A percentile compares a stretch with the other conserved stretches of the same genome.
Conservation (phyloP, 805 yeast genomes). For the Teunomyces lycoperdinae region DNA sequence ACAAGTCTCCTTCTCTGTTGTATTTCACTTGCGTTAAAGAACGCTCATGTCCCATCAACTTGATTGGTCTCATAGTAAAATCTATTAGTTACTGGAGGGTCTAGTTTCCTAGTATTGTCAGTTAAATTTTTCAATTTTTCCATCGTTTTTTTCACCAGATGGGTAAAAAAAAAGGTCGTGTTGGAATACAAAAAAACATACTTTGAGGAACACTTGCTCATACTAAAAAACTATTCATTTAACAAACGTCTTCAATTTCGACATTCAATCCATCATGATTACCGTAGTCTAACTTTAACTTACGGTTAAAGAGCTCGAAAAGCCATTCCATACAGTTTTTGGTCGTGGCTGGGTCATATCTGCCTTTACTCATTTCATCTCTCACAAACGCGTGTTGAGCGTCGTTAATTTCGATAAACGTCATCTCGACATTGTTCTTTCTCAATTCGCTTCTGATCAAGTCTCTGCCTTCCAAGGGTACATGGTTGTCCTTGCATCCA, state of each 20-base stretch:
- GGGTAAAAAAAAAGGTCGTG: slow-evolving; percentile 5
- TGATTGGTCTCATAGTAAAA: slow-evolving; percentile 43
- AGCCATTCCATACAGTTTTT: slow-evolving; percentile 64
- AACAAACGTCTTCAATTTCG: slow-evolving; percentile 65
- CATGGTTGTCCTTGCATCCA: slow-evolving; percentile 79
- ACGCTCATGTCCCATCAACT: slow-evolving; percentile 95
- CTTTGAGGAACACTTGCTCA: not conserved
- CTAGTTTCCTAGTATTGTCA: slow-evolving; percentile 1
- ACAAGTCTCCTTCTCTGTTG: slow-evolving; percentile 92
- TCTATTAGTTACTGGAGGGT: not conserved
- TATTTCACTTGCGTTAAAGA: slow-evolving; percentile 94
- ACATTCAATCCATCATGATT: slow-evolving; percentile 51
- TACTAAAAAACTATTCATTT: slow-evolving; percentile 4
- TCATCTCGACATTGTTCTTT: slow-evolving; percentile 57
- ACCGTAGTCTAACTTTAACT: slow-evolving; percentile 64
- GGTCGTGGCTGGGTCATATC: slow-evolving; percentile 78
- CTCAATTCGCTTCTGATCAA: slow-evolving; percentile 61
- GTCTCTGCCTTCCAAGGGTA: slow-evolving; percentile 75
- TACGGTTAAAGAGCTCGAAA: slow-evolving; percentile 67
- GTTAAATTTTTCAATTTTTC: slow-evolving; percentile 13
- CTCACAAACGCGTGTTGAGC: slow-evolving; percentile 85
- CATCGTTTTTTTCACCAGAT: slow-evolving; percentile 11
- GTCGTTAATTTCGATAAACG: slow-evolving; percentile 70
- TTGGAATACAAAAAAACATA: not conserved
- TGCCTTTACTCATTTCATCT: slow-evolving; percentile 76